Percentiles rank a stretch among this genome's conserved stretches.
phyloP scores from a whole-genome alignment of 1,284 basidiomycete species.

The Malassezia psittaci region DNA sequence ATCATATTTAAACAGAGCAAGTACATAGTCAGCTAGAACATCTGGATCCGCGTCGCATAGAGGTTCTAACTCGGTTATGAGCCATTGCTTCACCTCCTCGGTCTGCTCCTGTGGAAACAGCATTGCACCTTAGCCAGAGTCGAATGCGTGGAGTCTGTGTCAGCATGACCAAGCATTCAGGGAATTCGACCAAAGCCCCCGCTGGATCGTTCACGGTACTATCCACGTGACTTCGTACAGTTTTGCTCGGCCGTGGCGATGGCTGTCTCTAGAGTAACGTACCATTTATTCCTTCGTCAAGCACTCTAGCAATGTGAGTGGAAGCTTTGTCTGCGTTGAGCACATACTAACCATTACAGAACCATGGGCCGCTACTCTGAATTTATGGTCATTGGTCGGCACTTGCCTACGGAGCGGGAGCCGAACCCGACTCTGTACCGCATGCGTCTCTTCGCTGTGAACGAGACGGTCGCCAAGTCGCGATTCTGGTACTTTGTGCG shows the following conservation, averaged over 20 bases:
- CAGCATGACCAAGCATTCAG: neutral
- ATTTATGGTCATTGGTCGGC: conserved; percentile 95
- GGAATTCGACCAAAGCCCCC: too few species aligned
- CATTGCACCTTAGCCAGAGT: conserved; percentile 5
- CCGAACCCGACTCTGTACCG: conserved; percentile 94
- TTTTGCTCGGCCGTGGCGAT: conserved; percentile 13
- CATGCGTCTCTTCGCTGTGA: conserved; percentile 98
- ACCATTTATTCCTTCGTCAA: conserved; percentile 10
- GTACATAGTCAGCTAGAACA: conserved; percentile 83
- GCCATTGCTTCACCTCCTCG: conserved; percentile 15
- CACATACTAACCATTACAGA: conserved; percentile 6
- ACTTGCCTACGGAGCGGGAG: conserved; percentile 85
- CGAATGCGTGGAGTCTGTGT: neutral
- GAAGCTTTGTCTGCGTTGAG: neutral
- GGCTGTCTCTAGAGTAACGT: conserved; percentile 3
- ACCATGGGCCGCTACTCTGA: conserved; percentile 57
- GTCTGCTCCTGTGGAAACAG: conserved; percentile 18
- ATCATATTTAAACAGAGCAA: conserved; percentile 86
- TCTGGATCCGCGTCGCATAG: conserved; percentile 83
- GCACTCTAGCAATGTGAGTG: conserved; percentile 14
- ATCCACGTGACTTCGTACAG: conserved; percentile 9
- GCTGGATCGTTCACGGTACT: neutral
- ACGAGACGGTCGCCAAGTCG: conserved; percentile 95
- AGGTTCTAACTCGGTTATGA: conserved; percentile 12
- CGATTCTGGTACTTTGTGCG: conserved; percentile 99